A percentile compares a stretch with the other conserved stretches of the same genome.
These are phyloP conservation scores for Aurinia saxatilis DNA, from an alignment of 345 rosid species.

Conservation along the genomic window DNA sequence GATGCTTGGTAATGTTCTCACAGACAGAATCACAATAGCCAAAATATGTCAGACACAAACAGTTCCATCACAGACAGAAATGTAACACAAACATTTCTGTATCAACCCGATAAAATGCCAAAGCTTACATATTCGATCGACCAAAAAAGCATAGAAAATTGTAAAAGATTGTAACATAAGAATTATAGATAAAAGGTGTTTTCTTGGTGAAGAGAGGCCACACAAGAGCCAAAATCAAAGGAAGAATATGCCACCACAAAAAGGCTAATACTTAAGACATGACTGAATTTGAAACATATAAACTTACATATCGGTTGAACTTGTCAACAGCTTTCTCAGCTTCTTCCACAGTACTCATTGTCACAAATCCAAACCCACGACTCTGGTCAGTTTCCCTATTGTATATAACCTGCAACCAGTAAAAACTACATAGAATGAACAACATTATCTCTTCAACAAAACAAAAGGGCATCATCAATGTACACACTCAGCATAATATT, in stretches of 20 bases:
- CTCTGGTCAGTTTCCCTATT: slow-evolving; percentile 78
- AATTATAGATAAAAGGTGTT: too few species aligned
- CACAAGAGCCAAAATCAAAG: neutral
- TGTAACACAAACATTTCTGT: too few species aligned
- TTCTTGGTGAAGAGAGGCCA: neutral
- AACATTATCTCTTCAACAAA: neutral
- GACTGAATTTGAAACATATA: neutral
- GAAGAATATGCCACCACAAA: neutral
- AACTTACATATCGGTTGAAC: slow-evolving; percentile 67
- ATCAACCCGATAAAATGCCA: too few species aligned
- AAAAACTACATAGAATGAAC: neutral
- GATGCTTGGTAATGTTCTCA: neutral
- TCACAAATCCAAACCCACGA: slow-evolving; percentile 93
- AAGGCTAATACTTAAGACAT: too few species aligned
- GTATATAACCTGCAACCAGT: slow-evolving; percentile 59
- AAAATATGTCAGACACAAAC: too few species aligned
- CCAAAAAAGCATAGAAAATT: too few species aligned
- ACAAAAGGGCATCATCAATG: neutral
- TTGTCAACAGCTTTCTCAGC: slow-evolving; percentile 74
- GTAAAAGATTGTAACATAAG: too few species aligned
- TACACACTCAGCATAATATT: neutral
- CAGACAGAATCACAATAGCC: neutral
- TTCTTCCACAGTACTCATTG: slow-evolving; percentile 83
- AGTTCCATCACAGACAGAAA: too few species aligned
- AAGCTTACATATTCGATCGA: too few species aligned